These are phyloP conservation scores for Penicillium sclerotigenum DNA, from an alignment of 2,329 filamentous ascomycete genomes.

Conservation along the genomic window DNA sequence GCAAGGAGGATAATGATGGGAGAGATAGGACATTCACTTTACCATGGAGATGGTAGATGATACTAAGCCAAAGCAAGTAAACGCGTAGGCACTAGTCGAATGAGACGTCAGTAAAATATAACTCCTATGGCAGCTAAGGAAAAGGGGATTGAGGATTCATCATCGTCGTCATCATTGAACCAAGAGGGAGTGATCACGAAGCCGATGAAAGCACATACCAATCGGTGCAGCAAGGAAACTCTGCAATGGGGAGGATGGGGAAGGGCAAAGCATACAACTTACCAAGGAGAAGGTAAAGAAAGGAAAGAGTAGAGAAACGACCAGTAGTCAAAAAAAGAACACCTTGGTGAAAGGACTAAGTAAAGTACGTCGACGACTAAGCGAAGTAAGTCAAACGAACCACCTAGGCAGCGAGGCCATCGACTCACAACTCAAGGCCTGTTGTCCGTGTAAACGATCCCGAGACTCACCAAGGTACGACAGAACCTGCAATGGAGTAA, in stretches of 20 bases:
- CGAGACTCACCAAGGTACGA: background rate
- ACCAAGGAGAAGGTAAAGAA: background rate
- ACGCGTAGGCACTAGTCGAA: background rate
- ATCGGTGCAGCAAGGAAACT: accelerated
- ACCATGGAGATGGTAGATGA: background rate
- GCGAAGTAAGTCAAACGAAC: background rate
- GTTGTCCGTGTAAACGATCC: background rate
- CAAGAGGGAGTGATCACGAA: background rate
- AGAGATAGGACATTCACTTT: background rate
- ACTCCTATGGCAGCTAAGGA: background rate
- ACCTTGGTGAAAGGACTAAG: background rate
- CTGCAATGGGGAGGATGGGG: too few relatives aligned
- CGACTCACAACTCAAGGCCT: background rate
- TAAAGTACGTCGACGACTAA: background rate
- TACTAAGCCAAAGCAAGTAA: background rate
- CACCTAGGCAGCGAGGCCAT: background rate
- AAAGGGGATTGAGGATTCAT: background rate
- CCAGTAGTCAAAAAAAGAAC: background rate
- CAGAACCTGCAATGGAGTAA: background rate
- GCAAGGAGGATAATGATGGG: background rate
- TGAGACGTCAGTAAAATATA: background rate
- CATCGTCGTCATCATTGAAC: background rate
- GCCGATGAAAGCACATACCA: background rate
- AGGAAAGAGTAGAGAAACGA: too few relatives aligned
- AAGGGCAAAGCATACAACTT: too few relatives aligned